A percentile compares a stretch with the other conserved stretches of the same genome.
phyloP scores from a whole-genome alignment of 2,329 filamentous ascomycete genomes.

The Penicillium freii region DNA sequence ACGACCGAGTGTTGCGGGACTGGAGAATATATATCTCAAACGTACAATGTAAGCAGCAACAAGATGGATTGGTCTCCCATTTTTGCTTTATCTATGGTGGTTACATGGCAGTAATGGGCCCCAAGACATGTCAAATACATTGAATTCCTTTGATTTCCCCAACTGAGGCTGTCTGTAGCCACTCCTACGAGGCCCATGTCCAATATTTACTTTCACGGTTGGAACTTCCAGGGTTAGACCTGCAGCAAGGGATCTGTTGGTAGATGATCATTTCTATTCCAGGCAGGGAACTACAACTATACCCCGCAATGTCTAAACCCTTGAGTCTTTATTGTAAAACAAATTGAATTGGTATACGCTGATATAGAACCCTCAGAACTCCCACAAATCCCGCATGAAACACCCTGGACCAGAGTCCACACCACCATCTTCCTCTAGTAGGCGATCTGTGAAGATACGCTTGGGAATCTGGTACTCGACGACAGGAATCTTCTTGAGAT shows the following conservation, averaged over 20 bases:
- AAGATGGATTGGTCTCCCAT: neutral
- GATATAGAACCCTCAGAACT: slow-evolving; percentile 29
- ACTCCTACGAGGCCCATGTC: neutral
- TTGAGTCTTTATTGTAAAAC: neutral
- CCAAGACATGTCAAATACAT: neutral
- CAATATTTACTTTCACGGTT: neutral
- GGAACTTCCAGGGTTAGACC: neutral
- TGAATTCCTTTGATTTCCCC: too few species aligned
- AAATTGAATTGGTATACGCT: slow-evolving; percentile 15
- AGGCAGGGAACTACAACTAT: neutral
- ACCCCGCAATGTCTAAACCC: neutral
- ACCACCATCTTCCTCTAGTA: slow-evolving; percentile 42
- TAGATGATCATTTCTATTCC: neutral
- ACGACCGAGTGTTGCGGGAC: neutral
- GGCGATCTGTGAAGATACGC: slow-evolving; percentile 61
- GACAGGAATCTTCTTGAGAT: slow-evolving; percentile 80
- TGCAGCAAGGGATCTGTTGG: slow-evolving; percentile 3
- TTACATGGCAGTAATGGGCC: neutral
- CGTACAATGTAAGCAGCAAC: neutral
- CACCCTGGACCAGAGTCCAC: slow-evolving; percentile 38
- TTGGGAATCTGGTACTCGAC: slow-evolving; percentile 95
- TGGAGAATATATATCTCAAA: neutral
- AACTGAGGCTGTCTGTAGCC: neutral
- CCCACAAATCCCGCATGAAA: slow-evolving; percentile 40
- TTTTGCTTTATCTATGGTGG: neutral